phyloP scores from a whole-genome alignment of 495 filamentous ascomycete genomes.

The Delitschia confertaspora region DNA sequence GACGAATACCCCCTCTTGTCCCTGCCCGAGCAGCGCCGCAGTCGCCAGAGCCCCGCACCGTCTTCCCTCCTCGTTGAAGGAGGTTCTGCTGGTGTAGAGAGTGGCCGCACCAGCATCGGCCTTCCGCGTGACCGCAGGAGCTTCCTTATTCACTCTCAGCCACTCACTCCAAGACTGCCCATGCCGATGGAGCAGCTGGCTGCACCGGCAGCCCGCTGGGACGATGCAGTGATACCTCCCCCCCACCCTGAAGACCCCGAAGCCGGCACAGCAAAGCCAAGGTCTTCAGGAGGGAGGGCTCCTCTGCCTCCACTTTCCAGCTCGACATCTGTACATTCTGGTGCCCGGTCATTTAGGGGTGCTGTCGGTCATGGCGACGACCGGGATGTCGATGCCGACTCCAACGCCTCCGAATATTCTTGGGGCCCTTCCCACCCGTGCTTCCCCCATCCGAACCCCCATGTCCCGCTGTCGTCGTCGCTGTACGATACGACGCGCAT shows the following conservation, averaged over 20 bases:
- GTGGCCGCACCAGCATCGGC: slow-evolving; percentile 53
- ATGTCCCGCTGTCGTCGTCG: slow-evolving; percentile 67
- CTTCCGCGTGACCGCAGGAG: slow-evolving; percentile 51
- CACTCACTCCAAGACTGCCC: slow-evolving; percentile 12
- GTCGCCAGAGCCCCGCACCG: slow-evolving; percentile 44
- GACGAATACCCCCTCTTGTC: slow-evolving; percentile 63
- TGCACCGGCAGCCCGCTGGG: slow-evolving; percentile 3
- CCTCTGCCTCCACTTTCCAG: slow-evolving; percentile 26
- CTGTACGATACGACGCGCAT: slow-evolving; percentile 72
- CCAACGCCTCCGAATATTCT: slow-evolving; percentile 43
- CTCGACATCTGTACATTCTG: slow-evolving; percentile 20
- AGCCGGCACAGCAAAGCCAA: slow-evolving; percentile 4
- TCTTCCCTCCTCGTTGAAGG: slow-evolving; percentile 57
- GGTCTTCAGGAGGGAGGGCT: slow-evolving; percentile 14
- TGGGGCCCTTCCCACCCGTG: slow-evolving; percentile 90
- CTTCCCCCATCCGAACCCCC: slow-evolving; percentile 86
- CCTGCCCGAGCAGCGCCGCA: slow-evolving; percentile 57
- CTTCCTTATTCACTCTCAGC: slow-evolving; percentile 14
- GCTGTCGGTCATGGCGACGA: slow-evolving; percentile 40
- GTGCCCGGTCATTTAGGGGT: slow-evolving; percentile 2
- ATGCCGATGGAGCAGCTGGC: slow-evolving; percentile 10
- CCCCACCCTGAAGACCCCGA: slow-evolving; percentile 20
- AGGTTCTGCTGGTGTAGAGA: slow-evolving; percentile 47
- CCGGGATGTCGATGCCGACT: slow-evolving; percentile 39
- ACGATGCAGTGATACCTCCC: slow-evolving; percentile 13